Evolutionary conservation across 2,329 filamentous ascomycete genomes (phyloP).

Genomic region (Trichoderma lentiforme): DNA sequence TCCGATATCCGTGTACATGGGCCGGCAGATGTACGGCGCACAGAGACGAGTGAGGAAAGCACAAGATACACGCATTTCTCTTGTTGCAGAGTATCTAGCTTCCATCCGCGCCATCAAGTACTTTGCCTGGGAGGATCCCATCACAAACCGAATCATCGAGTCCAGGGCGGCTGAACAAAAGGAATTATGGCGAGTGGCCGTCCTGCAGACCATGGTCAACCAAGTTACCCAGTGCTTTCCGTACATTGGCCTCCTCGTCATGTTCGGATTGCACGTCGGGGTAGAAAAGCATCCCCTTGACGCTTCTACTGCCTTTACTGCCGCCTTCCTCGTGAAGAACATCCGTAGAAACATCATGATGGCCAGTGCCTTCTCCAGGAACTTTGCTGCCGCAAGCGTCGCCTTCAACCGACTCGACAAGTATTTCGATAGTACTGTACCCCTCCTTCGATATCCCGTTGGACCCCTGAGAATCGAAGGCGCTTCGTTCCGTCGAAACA

Average conservation of each 20-base stretch:
- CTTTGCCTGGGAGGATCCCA: conserved; percentile 57
- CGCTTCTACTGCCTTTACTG: conserved; percentile 57
- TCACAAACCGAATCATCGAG: conserved; percentile 48
- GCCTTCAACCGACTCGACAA: conserved; percentile 52
- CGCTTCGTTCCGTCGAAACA: conserved; percentile 49
- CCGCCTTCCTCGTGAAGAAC: conserved; percentile 51
- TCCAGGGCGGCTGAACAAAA: conserved; percentile 51
- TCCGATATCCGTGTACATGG: conserved; percentile 50
- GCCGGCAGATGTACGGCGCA: conserved; percentile 46
- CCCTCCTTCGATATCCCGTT: conserved; percentile 45
- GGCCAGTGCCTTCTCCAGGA: conserved; percentile 42
- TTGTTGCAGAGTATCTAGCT: conserved; percentile 55
- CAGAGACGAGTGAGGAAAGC: conserved; percentile 53
- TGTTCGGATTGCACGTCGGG: conserved; percentile 51
- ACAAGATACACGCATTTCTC: conserved; percentile 55
- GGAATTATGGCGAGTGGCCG: conserved; percentile 50
- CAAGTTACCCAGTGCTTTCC: conserved; percentile 52
- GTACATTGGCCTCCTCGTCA: conserved; percentile 49
- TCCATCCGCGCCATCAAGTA: conserved; percentile 60
- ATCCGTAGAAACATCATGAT: conserved; percentile 52
- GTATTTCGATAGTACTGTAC: conserved; percentile 51
- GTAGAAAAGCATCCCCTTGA: conserved; percentile 47
- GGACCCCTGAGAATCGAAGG: conserved; percentile 47
- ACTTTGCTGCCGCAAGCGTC: conserved; percentile 35
- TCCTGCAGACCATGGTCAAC: conserved; percentile 45